A percentile compares a stretch with the other conserved stretches of the same genome.
These are phyloP conservation scores for Neonectria ditissima DNA, from an alignment of 2,329 filamentous ascomycete genomes.

Conservation along the genomic window DNA sequence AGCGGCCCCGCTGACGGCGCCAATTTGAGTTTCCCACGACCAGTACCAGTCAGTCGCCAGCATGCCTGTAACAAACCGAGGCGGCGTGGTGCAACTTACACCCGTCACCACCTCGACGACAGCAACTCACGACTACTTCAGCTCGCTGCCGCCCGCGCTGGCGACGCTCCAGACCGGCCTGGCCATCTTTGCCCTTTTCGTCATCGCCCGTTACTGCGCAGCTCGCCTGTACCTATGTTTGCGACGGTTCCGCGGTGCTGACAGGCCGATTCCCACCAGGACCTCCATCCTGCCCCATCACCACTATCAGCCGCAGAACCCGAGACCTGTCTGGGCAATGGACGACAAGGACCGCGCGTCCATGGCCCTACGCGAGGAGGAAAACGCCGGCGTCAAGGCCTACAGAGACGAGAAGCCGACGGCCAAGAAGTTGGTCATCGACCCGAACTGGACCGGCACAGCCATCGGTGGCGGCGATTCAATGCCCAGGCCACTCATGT, in stretches of 20 bases:
- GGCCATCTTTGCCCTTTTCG: slow-evolving; percentile 51
- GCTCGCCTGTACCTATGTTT: slow-evolving; percentile 44
- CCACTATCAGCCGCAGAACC: slow-evolving; percentile 29
- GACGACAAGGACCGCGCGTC: slow-evolving; percentile 41
- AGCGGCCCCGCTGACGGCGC: slow-evolving; percentile 49
- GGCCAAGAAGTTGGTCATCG: slow-evolving; percentile 40
- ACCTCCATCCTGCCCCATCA: slow-evolving; percentile 35
- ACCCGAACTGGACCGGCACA: slow-evolving; percentile 42
- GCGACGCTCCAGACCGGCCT: slow-evolving; percentile 46
- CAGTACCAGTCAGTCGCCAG: slow-evolving; percentile 39
- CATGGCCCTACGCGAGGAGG: slow-evolving; percentile 19
- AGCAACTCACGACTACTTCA: slow-evolving; percentile 47
- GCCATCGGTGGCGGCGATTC: slow-evolving; percentile 39
- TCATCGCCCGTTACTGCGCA: slow-evolving; percentile 50
- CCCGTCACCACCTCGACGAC: slow-evolving; percentile 44
- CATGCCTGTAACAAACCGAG: slow-evolving; percentile 51
- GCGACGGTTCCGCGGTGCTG: slow-evolving; percentile 41
- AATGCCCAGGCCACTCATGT: slow-evolving; percentile 48
- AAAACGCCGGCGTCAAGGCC: slow-evolving; percentile 16
- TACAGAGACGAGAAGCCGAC: slow-evolving; percentile 27
- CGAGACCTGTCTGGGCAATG: slow-evolving; percentile 42
- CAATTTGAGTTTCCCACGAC: slow-evolving; percentile 47
- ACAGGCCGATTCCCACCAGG: slow-evolving; percentile 36
- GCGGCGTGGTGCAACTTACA: slow-evolving; percentile 46
- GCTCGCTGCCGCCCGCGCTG: slow-evolving; percentile 46